A percentile compares a stretch with the other conserved stretches of the same genome.
Evolutionary conservation across 2,329 filamentous ascomycete genomes (phyloP).

Genomic region (Botrytis tulipae): DNA sequence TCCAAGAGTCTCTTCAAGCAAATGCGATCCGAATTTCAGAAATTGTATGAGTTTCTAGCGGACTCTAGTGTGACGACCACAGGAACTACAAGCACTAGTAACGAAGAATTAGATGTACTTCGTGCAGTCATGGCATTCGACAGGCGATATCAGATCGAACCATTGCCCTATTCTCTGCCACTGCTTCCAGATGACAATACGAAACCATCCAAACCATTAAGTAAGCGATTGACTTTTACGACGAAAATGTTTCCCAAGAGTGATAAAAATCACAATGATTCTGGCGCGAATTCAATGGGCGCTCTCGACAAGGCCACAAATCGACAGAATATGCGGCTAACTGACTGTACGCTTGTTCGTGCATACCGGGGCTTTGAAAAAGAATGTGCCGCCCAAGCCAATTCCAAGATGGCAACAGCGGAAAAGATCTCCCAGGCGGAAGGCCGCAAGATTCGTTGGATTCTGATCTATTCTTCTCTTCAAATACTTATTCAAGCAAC

Average conservation of each 20-base stretch:
- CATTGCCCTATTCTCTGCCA: slow-evolving; percentile 65
- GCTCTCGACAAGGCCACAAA: slow-evolving; percentile 54
- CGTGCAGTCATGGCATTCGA: slow-evolving; percentile 70
- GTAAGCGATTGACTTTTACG: slow-evolving; percentile 30
- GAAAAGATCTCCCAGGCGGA: slow-evolving; percentile 62
- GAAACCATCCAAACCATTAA: slow-evolving; percentile 28
- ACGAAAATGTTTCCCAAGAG: slow-evolving; percentile 26
- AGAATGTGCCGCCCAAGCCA: slow-evolving; percentile 47
- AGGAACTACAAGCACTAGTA: slow-evolving; percentile 51
- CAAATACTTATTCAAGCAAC: slow-evolving; percentile 70
- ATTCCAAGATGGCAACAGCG: slow-evolving; percentile 53
- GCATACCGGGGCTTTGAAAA: slow-evolving; percentile 72
- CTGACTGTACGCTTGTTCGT: slow-evolving; percentile 54
- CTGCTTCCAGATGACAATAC: slow-evolving; percentile 52
- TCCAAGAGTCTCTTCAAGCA: slow-evolving; percentile 56
- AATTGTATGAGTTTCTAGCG: slow-evolving; percentile 68
- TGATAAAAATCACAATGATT: slow-evolving; percentile 48
- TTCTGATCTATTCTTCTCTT: slow-evolving; percentile 69
- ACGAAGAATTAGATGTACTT: slow-evolving; percentile 67
- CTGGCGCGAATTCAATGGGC: slow-evolving; percentile 50
- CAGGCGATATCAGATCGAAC: slow-evolving; percentile 53
- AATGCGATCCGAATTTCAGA: slow-evolving; percentile 69
- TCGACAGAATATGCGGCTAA: slow-evolving; percentile 37
- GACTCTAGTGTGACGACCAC: slow-evolving; percentile 51
- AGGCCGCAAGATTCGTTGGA: slow-evolving; percentile 75